These are phyloP conservation scores for Fusarium sp. DNA, from an alignment of 2,329 filamentous ascomycete genomes.

Conservation along the genomic window DNA sequence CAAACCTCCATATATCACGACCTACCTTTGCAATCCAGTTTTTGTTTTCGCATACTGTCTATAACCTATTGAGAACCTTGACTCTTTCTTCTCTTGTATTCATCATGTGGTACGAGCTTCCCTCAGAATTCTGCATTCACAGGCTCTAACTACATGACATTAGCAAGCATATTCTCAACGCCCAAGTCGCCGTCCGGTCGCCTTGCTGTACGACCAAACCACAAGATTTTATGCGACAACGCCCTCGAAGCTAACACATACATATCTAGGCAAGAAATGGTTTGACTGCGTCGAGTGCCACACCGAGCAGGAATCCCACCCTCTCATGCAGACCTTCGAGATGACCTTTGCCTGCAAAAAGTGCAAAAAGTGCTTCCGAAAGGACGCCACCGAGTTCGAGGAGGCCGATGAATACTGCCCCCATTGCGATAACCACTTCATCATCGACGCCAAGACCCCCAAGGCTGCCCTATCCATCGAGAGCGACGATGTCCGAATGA, in stretches of 20 bases:
- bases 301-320: constrained; percentile 81
- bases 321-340: constrained; percentile 81
- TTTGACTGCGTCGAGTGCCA: constrained; percentile 99
- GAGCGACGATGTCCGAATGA: constrained; percentile 88
- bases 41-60: not conserved
- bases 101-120: constrained; percentile 54
- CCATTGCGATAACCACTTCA: constrained; percentile 98
- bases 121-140: not conserved
- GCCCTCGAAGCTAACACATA: constrained; percentile 1
- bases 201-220: constrained; percentile 81
- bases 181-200: constrained; percentile 94
- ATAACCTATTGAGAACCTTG: not conserved
- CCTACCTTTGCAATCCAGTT: not conserved
- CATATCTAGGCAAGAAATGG: constrained; percentile 84
- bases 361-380: constrained; percentile 98
- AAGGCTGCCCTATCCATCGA: constrained; percentile 88
- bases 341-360: constrained; percentile 99
- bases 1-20: not conserved
- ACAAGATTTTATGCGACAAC: not conserved
- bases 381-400: constrained; percentile 91
- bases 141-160: constrained; percentile 16
- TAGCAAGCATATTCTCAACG: constrained; percentile 98
- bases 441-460: constrained; percentile 88
- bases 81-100: not conserved
- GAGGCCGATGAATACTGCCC: constrained; percentile 99